Evolutionary conservation across 768 basidiomycete species (phyloP).

Genomic region (Polyporus arcularius): DNA sequence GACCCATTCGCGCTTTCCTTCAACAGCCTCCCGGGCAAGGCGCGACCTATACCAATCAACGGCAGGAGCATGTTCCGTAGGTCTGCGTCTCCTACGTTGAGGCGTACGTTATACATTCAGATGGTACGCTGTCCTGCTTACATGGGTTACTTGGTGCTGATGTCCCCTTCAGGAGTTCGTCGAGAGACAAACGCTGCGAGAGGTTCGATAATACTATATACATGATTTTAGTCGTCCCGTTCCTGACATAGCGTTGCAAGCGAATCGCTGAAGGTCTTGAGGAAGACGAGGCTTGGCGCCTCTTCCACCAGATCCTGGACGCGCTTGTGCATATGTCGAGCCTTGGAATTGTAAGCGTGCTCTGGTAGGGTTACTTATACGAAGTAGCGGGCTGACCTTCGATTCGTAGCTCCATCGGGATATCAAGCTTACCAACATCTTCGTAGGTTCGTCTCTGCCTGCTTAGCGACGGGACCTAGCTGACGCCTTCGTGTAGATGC

Average conservation of each 20-base stretch:
- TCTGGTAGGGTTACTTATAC: no score
- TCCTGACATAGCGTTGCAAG: slow-evolving; percentile 33
- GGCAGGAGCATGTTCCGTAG: slow-evolving; percentile 18
- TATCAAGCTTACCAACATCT: slow-evolving; percentile 92
- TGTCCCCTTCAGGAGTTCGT: slow-evolving; percentile 70
- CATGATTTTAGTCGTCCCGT: background rate
- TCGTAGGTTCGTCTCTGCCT: slow-evolving; percentile 68
- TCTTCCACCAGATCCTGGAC: slow-evolving; percentile 89
- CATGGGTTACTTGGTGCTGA: background rate
- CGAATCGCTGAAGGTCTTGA: slow-evolving; percentile 77
- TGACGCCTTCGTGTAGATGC: slow-evolving; percentile 50
- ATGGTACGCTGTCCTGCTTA: slow-evolving; percentile 57
- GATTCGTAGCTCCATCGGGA: slow-evolving; percentile 68
- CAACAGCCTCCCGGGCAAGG: slow-evolving; percentile 21
- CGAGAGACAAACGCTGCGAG: slow-evolving; percentile 86
- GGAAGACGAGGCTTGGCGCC: slow-evolving; percentile 85
- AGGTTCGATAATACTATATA: slow-evolving; percentile 44
- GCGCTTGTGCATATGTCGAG: slow-evolving; percentile 89
- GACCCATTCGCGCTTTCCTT: slow-evolving; percentile 16
- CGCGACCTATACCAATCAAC: slow-evolving; percentile 5
- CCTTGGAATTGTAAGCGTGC: slow-evolving; percentile 70
- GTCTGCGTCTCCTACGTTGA: slow-evolving; percentile 25
- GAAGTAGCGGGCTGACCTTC: no score
- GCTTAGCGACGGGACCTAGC: background rate
- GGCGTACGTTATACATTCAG: slow-evolving; percentile 84